Percentiles rank a stretch among this genome's conserved stretches.
Evolutionary conservation across 768 basidiomycete genomes (phyloP).

Genomic region (Boletus reticuloceps): DNA sequence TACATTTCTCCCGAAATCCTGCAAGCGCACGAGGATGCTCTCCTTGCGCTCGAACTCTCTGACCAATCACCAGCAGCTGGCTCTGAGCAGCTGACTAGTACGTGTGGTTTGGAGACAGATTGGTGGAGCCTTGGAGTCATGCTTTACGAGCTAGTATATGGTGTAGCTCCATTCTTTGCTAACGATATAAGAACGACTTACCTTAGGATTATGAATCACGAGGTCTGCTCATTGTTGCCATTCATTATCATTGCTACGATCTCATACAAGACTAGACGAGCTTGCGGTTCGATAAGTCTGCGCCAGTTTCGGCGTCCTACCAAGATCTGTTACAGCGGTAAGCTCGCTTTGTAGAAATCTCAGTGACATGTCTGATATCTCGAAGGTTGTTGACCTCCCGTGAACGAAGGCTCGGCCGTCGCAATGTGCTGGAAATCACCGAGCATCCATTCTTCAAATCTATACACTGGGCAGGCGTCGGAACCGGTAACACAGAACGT

Average conservation of each 20-base stretch:
- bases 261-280: constrained; percentile 43
- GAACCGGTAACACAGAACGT: constrained; percentile 39
- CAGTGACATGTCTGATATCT: constrained; percentile 6
- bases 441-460: constrained; percentile 62
- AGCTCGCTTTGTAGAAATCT: constrained; percentile 13
- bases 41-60: constrained; percentile 74
- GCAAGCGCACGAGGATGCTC: constrained; percentile 75
- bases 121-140: constrained; percentile 97
- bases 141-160: constrained; percentile 85
- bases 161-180: constrained; percentile 87
- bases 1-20: constrained; percentile 96
- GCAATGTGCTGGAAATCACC: constrained; percentile 57
- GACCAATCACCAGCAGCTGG: constrained; percentile 36
- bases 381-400: constrained; percentile 59
- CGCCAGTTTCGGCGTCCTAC: constrained; percentile 46
- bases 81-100: constrained; percentile 30
- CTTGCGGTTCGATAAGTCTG: constrained; percentile 50
- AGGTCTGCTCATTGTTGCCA: constrained; percentile 39
- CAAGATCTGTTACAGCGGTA: constrained; percentile 58
- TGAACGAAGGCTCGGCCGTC: constrained; percentile 63
- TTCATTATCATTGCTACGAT: neutral
- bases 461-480: constrained; percentile 53
- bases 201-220: constrained; percentile 71
- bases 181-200: constrained; percentile 83
- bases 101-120: constrained; percentile 87